Conservation (phyloP, 371 early-diverging fungal genomes). For the Phascolomyces articulosus region DNA sequence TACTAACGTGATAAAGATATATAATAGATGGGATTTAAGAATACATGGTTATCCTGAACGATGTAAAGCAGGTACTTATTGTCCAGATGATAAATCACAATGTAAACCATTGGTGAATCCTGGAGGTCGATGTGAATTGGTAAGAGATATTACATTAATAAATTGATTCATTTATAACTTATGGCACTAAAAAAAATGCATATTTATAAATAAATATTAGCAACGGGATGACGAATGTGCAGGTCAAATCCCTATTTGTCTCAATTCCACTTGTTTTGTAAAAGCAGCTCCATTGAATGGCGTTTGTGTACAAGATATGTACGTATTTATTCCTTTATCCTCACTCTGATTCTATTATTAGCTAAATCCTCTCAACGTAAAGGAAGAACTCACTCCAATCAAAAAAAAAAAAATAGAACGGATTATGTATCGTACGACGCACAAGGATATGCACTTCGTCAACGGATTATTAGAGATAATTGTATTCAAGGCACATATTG, state of each 20-base stretch:
- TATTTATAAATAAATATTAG: conserved; percentile 5
- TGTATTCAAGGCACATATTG: conserved; percentile 48
- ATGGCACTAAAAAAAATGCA: neutral
- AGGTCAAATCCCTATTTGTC: conserved; percentile 34
- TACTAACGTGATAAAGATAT: conserved; percentile 11
- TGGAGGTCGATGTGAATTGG: conserved; percentile 39
- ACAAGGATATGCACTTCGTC: conserved; percentile 23
- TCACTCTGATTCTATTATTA: too few relatives aligned
- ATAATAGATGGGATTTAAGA: conserved; percentile 34
- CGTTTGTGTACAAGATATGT: conserved; percentile 41
- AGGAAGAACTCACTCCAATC: too few relatives aligned
- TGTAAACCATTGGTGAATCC: conserved; percentile 27
- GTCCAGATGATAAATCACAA: conserved; percentile 43
- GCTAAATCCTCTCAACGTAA: too few relatives aligned
- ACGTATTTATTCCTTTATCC: conserved; percentile 5
- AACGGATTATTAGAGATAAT: conserved; percentile 49
- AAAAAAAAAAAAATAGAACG: too few relatives aligned
- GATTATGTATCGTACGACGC: conserved; percentile 38
- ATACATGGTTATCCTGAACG: conserved; percentile 32
- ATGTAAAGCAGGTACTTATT: conserved; percentile 32
- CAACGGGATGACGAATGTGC: conserved; percentile 51
- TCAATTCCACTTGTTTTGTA: conserved; percentile 41
- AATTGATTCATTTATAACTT: neutral
- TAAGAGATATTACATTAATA: too few relatives aligned
- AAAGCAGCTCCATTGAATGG: conserved; percentile 46